phyloP scores from a whole-genome alignment of 305 asterid genomes.

The Fraxinus sp. region DNA sequence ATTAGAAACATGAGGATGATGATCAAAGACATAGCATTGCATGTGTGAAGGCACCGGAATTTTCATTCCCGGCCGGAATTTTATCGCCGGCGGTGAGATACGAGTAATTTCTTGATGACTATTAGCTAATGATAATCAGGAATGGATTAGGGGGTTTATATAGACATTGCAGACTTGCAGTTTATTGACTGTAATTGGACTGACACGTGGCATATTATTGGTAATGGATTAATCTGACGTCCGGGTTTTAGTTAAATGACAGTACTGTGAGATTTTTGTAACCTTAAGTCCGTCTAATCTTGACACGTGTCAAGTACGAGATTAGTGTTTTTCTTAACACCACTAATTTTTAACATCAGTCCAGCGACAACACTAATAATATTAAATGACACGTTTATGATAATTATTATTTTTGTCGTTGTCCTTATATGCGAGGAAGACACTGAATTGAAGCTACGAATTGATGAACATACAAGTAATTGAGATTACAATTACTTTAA shows the following conservation, averaged over 20 bases:
- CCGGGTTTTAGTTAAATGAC: constrained; percentile 34
- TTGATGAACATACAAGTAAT: too few relatives aligned
- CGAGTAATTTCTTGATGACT: background rate
- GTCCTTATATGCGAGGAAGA: background rate
- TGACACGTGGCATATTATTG: constrained; percentile 40
- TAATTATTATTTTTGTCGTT: background rate
- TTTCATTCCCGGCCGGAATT: constrained; percentile 51
- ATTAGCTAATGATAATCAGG: background rate
- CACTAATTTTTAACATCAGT: too few relatives aligned
- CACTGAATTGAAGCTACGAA: too few relatives aligned
- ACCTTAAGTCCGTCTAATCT: background rate
- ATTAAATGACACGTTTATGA: too few relatives aligned
- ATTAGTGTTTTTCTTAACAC: too few relatives aligned
- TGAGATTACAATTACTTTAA: too few relatives aligned
- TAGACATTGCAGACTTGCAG: constrained; percentile 11
- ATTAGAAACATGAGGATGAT: constrained; percentile 58
- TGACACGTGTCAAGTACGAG: constrained; percentile 13
- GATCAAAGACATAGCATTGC: constrained; percentile 52
- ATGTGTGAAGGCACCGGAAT: constrained; percentile 22
- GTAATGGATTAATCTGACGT: constrained; percentile 31
- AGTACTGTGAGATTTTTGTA: background rate
- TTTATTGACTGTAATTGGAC: constrained; percentile 33
- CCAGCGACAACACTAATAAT: too few relatives aligned
- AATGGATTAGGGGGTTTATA: background rate
- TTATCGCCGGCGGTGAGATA: constrained; percentile 29